Conservation (phyloP, 352 stramenopile genomes). For the Phytophthora meadii region DNA sequence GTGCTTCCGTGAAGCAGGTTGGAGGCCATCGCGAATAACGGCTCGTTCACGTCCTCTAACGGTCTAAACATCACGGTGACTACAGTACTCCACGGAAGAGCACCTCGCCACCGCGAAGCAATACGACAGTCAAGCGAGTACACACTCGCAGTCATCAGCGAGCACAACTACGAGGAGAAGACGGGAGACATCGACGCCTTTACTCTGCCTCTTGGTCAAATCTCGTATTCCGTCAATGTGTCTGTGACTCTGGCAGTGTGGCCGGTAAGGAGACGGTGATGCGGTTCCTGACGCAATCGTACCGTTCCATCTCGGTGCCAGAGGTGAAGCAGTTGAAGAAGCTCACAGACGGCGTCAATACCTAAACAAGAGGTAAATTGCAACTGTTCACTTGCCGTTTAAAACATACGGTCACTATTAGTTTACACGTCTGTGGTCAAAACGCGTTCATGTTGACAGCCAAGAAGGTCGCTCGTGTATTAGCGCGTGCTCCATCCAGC, state of each 20-base stretch:
- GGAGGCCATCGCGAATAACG: conserved; percentile 7
- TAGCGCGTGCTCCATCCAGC: background rate
- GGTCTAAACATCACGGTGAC: conserved; percentile 17
- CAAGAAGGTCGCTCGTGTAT: conserved; percentile 4
- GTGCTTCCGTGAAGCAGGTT: conserved; percentile 20
- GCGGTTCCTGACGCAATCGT: conserved; percentile 7
- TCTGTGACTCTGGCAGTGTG: conserved; percentile 13
- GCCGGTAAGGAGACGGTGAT: conserved; percentile 3
- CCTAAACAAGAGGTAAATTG: no score
- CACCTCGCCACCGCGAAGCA: conserved; percentile 57
- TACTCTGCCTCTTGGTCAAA: conserved; percentile 56
- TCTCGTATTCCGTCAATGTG: conserved; percentile 28
- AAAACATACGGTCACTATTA: no score
- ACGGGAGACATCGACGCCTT: conserved; percentile 79
- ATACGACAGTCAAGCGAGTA: no score
- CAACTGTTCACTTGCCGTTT: no score
- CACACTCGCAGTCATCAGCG: conserved; percentile 70
- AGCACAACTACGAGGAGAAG: conserved; percentile 80
- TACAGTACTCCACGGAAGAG: conserved; percentile 22
- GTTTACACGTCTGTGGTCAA: conserved; percentile 21
- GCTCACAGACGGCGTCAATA: background rate
- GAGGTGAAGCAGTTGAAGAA: conserved; percentile 24
- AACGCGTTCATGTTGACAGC: conserved; percentile 11
- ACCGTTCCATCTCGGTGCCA: conserved; percentile 17
- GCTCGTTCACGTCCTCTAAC: conserved; percentile 16